Evolutionary conservation across 2,329 filamentous ascomycete species (phyloP).

Genomic region (Pseudogymnoascus sp.): DNA sequence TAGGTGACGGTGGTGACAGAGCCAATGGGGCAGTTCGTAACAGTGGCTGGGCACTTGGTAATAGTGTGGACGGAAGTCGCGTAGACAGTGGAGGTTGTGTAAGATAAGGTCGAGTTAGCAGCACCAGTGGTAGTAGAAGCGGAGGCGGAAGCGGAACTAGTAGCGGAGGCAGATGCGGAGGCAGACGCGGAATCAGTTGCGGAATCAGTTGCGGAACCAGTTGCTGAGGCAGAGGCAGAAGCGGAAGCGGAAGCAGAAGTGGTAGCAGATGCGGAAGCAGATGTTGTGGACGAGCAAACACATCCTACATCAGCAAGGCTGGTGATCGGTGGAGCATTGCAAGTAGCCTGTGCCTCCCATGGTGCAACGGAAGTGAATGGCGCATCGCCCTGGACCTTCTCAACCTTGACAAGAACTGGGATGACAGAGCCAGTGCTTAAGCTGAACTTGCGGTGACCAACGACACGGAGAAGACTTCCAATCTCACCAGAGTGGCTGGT

Average conservation of each 20-base stretch:
- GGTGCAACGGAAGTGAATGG: conserved; percentile 29
- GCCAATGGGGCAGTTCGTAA: conserved; percentile 35
- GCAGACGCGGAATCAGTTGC: background rate
- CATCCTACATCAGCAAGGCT: conserved; percentile 30
- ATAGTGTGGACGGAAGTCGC: conserved; percentile 17
- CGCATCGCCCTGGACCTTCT: conserved; percentile 34
- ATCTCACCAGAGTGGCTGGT: conserved; percentile 58
- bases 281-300: conserved; percentile 17
- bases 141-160: background rate
- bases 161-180: background rate
- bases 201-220: background rate
- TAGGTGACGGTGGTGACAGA: conserved; percentile 31
- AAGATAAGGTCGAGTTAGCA: background rate
- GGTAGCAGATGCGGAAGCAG: background rate
- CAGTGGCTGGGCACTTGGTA: conserved; percentile 30
- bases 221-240: background rate
- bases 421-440: conserved; percentile 63
- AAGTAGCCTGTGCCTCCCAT: conserved; percentile 40
- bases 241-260: background rate
- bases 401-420: conserved; percentile 59
- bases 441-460: conserved; percentile 56
- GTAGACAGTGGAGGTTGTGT: conserved; percentile 14
- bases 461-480: conserved; percentile 43
- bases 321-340: conserved; percentile 39
- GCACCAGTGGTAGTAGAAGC: background rate